Conservation (phyloP, 1,284 basidiomycete species). For the Ustilago vetiveriae region DNA sequence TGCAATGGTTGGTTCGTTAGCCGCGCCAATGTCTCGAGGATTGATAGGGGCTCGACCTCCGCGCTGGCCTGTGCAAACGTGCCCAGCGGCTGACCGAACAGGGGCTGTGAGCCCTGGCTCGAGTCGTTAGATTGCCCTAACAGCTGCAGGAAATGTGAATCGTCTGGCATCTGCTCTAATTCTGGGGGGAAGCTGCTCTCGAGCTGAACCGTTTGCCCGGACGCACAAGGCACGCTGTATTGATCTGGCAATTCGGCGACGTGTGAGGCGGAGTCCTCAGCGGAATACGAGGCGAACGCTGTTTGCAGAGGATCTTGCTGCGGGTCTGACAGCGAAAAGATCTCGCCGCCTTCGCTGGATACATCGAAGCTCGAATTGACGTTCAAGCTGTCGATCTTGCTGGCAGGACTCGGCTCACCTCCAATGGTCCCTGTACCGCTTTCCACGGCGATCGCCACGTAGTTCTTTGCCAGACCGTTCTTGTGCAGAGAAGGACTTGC, state of each 20-base stretch:
- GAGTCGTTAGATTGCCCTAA: background rate
- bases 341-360: background rate
- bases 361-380: conserved; percentile 3
- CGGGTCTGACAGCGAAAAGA: background rate
- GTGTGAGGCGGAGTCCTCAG: background rate
- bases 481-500: conserved; percentile 5
- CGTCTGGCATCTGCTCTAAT: background rate
- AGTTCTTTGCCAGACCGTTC: background rate
- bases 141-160: conserved; percentile 8
- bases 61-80: background rate
- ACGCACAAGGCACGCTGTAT: too few relatives aligned
- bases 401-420: conserved; percentile 1
- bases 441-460: background rate
- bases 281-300: conserved; percentile 8
- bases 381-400: conserved; percentile 4
- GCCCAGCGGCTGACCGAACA: background rate
- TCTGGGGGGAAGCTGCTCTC: background rate
- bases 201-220: too few relatives aligned
- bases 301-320: background rate
- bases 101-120: background rate
- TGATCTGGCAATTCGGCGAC: too few relatives aligned
- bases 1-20: conserved; percentile 9
- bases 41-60: conserved; percentile 8
- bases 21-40: conserved; percentile 9
- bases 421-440: background rate